These are phyloP conservation scores for Vigna hirtella DNA, from an alignment of 306 rosid genomes.

Conservation along the genomic window DNA sequence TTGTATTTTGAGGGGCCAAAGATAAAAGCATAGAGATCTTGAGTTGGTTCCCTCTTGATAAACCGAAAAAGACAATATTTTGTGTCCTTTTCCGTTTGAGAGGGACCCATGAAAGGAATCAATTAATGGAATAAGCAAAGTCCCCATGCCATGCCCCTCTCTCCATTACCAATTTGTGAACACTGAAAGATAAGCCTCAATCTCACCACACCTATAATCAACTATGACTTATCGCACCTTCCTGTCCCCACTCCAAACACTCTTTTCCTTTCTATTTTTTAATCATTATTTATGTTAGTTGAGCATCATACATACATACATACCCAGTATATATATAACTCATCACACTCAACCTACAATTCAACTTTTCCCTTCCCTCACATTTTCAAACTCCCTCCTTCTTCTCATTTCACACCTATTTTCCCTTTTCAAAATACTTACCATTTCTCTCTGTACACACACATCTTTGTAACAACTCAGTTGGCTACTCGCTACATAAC, in stretches of 20 bases:
- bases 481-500: too few relatives aligned
- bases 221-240: slow-evolving; percentile 45
- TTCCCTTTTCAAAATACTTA: not conserved
- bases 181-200: slow-evolving; percentile 47
- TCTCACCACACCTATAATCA: slow-evolving; percentile 46
- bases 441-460: too few relatives aligned
- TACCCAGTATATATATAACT: not conserved
- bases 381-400: slow-evolving; percentile 35
- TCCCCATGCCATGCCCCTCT: slow-evolving; percentile 16
- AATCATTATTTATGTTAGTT: slow-evolving; percentile 34
- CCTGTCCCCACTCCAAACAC: slow-evolving; percentile 42
- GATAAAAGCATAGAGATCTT: slow-evolving; percentile 51
- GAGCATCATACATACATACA: slow-evolving; percentile 16
- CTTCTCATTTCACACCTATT: slow-evolving; percentile 2
- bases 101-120: slow-evolving; percentile 55
- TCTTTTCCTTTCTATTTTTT: slow-evolving; percentile 21
- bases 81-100: slow-evolving; percentile 41
- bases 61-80: slow-evolving; percentile 54
- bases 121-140: slow-evolving; percentile 46
- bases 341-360: slow-evolving; percentile 33
- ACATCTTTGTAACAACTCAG: too few relatives aligned
- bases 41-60: slow-evolving; percentile 53
- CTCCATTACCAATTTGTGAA: slow-evolving; percentile 43
- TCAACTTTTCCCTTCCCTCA: not conserved
- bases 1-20: slow-evolving; percentile 54